A percentile compares a stretch with the other conserved stretches of the same genome.
Conservation (phyloP, 192 early-diverging fungal species). For the Mortierella alpina region DNA sequence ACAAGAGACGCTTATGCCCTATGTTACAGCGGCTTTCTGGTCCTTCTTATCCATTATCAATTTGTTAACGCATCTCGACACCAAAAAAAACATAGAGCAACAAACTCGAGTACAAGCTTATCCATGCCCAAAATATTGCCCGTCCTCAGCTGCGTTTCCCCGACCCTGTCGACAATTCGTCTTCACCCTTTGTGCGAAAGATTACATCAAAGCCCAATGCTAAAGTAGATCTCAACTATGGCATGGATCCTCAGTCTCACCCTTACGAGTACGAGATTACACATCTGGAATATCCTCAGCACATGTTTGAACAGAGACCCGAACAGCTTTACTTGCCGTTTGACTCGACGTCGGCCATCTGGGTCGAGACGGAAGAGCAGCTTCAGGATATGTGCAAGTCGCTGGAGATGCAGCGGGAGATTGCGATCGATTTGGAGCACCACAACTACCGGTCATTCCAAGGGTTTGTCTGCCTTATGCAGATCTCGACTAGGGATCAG, state of each 20-base stretch:
- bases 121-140: slow-evolving; percentile 78
- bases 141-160: slow-evolving; percentile 91
- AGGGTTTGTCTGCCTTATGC: slow-evolving; percentile 95
- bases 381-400: slow-evolving; percentile 73
- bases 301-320: slow-evolving; percentile 68
- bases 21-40: background rate
- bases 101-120: slow-evolving; percentile 61
- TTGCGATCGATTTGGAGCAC: slow-evolving; percentile 97
- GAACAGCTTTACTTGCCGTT: slow-evolving; percentile 68
- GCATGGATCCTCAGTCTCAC: slow-evolving; percentile 68
- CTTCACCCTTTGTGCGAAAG: slow-evolving; percentile 81
- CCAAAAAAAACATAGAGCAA: slow-evolving; percentile 18
- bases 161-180: slow-evolving; percentile 90
- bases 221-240: slow-evolving; percentile 75
- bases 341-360: slow-evolving; percentile 78
- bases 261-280: slow-evolving; percentile 94
- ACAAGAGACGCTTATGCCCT: background rate
- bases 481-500: slow-evolving; percentile 86
- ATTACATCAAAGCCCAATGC: slow-evolving; percentile 88
- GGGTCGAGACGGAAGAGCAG: slow-evolving; percentile 82
- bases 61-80: background rate
- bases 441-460: slow-evolving; percentile 96
- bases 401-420: slow-evolving; percentile 71
- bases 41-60: background rate
- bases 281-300: slow-evolving; percentile 77